phyloP scores from a whole-genome alignment of 495 filamentous ascomycete genomes.

The Hypoxylon crocopeplum region DNA sequence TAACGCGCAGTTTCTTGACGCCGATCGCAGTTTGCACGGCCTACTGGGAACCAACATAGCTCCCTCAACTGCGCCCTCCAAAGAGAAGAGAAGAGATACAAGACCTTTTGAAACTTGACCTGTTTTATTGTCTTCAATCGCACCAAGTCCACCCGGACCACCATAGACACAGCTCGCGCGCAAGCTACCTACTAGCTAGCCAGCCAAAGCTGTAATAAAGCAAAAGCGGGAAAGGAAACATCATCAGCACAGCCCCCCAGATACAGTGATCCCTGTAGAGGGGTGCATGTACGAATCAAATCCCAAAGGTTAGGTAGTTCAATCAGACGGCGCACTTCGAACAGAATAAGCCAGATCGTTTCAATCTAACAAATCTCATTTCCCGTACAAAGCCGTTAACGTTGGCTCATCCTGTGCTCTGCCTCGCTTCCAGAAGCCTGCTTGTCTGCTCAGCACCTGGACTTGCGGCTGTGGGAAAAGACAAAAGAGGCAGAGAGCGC shows the following conservation, averaged over 20 bases:
- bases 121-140: too few species aligned
- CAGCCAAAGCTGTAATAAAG: neutral
- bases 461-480: conserved; percentile 22
- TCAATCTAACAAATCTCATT: conserved; percentile 22
- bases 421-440: conserved; percentile 25
- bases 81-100: conserved; percentile 12
- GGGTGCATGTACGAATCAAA: conserved; percentile 33
- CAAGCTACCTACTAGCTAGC: neutral
- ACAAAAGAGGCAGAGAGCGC: conserved; percentile 16
- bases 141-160: conserved; percentile 9
- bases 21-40: conserved; percentile 27
- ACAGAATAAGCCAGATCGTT: conserved; percentile 37
- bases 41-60: conserved; percentile 17
- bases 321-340: conserved; percentile 19
- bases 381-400: conserved; percentile 18
- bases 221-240: conserved; percentile 8
- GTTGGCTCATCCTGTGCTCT: conserved; percentile 23
- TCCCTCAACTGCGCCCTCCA: conserved; percentile 13
- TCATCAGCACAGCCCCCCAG: neutral
- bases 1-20: conserved; percentile 26
- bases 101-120: too few species aligned
- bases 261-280: conserved; percentile 26
- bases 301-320: conserved; percentile 20
- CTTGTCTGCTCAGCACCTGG: conserved; percentile 12
- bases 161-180: neutral